Percentiles rank a stretch among this genome's conserved stretches.
Evolutionary conservation across 2,329 filamentous ascomycete genomes (phyloP).

Genomic region (Exophiala xenobiotica): DNA sequence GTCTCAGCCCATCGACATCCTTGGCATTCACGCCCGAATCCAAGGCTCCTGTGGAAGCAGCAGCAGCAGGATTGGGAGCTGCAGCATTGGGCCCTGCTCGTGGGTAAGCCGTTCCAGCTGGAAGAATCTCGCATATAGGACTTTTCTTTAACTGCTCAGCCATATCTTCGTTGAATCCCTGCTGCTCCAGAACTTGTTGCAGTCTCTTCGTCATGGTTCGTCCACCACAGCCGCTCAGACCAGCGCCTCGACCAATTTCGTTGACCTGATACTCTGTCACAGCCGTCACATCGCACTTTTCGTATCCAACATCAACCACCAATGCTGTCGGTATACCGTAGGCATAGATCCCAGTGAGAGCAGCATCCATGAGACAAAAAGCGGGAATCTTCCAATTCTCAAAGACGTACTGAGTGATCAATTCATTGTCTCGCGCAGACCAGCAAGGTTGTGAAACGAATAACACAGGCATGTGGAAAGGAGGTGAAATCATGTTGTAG

Average conservation of each 20-base stretch:
- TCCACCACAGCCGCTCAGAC: conserved; percentile 71
- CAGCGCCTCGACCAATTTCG: conserved; percentile 62
- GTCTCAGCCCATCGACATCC: conserved; percentile 40
- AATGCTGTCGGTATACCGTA: conserved; percentile 82
- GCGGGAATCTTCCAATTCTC: conserved; percentile 95
- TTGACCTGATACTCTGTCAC: conserved; percentile 79
- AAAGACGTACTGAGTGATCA: conserved; percentile 89
- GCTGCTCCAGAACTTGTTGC: conserved; percentile 60
- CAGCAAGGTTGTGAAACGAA: conserved; percentile 87
- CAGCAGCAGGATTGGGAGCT: conserved; percentile 53
- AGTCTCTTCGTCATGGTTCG: conserved; percentile 80
- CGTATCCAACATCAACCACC: conserved; percentile 84
- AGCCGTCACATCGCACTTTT: conserved; percentile 90
- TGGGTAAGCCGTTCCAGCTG: conserved; percentile 54
- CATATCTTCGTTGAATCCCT: conserved; percentile 61
- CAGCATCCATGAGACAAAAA: conserved; percentile 86
- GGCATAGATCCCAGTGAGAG: conserved; percentile 74
- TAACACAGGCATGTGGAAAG: conserved; percentile 91
- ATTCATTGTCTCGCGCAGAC: conserved; percentile 83
- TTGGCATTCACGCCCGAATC: conserved; percentile 45
- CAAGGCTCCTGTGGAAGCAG: conserved; percentile 55
- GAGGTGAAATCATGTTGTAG: conserved; percentile 82
- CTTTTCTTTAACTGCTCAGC: conserved; percentile 66
- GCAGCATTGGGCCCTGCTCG: conserved; percentile 39
- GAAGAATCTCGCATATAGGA: conserved; percentile 61